Evolutionary conservation across 73 alveolate genomes (phyloP).

Genomic region (Paramecium pentaurelia): DNA sequence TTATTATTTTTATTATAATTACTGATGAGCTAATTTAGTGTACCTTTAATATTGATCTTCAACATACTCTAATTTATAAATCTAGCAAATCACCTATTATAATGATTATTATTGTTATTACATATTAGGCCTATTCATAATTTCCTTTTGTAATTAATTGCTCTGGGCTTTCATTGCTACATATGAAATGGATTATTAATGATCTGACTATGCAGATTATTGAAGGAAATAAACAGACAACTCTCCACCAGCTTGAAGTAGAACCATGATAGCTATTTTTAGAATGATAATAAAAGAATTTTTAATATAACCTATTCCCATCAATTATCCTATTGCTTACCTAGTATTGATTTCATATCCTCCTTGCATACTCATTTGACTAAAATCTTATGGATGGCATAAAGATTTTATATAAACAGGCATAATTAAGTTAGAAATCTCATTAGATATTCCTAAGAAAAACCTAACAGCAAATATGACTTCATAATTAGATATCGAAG

Average conservation of each 20-base stretch:
- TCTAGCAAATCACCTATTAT: not conserved
- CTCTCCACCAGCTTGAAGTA: slow-evolving; percentile 30
- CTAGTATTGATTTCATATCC: slow-evolving; percentile 45
- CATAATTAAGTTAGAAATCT: not conserved
- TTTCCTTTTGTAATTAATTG: not conserved
- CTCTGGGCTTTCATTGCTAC: slow-evolving; percentile 25
- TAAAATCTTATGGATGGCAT: not conserved
- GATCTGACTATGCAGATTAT: not conserved
- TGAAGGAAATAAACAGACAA: slow-evolving; percentile 25
- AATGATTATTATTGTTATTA: not conserved
- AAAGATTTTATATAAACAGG: slow-evolving; percentile 13
- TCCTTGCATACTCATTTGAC: not conserved
- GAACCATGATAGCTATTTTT: not conserved
- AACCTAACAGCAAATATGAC: not conserved
- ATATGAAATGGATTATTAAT: not conserved
- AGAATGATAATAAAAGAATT: not conserved
- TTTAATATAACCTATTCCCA: slow-evolving; percentile 28
- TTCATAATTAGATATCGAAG: not conserved
- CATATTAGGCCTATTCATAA: not conserved
- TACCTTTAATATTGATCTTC: not conserved
- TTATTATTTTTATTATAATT: not conserved
- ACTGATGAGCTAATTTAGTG: not conserved
- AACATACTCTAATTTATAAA: not conserved
- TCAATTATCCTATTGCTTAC: slow-evolving; percentile 6
- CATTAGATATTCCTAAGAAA: slow-evolving; percentile 22